These are phyloP conservation scores for Cryptosporidium meleagridis DNA, from an alignment of 169 alveolate genomes.

Conservation along the genomic window DNA sequence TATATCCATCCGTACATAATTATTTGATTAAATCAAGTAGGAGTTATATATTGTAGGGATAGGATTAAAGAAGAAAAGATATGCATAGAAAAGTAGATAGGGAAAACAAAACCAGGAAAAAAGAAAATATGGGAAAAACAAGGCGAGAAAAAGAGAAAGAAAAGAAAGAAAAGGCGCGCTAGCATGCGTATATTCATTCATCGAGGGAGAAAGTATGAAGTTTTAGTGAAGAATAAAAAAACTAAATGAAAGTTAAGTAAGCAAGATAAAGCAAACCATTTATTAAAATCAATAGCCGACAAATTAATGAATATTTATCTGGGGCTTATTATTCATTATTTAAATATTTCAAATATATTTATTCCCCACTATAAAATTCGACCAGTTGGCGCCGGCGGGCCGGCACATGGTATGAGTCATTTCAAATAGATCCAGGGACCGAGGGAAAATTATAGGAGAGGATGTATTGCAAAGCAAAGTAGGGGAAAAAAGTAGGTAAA, in stretches of 20 bases:
- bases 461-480: not conserved
- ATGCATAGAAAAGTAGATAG: too few relatives aligned
- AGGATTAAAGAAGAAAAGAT: too few relatives aligned
- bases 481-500: not conserved
- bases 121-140: not conserved
- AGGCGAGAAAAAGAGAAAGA: too few relatives aligned
- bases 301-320: too few relatives aligned
- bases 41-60: too few relatives aligned
- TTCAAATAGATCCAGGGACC: constrained; percentile 13
- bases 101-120: too few relatives aligned
- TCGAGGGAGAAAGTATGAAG: not conserved
- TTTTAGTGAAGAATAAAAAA: not conserved
- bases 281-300: too few relatives aligned
- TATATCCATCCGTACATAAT: too few relatives aligned
- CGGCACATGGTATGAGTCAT: not conserved
- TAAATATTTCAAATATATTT: not conserved
- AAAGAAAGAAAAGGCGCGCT: not conserved
- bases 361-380: not conserved
- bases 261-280: too few relatives aligned
- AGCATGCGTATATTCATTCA: not conserved
- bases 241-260: too few relatives aligned
- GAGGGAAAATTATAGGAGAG: constrained; percentile 8
- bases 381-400: not conserved
- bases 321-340: too few relatives aligned
- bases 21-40: too few relatives aligned